Base-by-base conservation (phyloP, 2,329 filamentous ascomycete species). In the Claviceps africana region DNA sequence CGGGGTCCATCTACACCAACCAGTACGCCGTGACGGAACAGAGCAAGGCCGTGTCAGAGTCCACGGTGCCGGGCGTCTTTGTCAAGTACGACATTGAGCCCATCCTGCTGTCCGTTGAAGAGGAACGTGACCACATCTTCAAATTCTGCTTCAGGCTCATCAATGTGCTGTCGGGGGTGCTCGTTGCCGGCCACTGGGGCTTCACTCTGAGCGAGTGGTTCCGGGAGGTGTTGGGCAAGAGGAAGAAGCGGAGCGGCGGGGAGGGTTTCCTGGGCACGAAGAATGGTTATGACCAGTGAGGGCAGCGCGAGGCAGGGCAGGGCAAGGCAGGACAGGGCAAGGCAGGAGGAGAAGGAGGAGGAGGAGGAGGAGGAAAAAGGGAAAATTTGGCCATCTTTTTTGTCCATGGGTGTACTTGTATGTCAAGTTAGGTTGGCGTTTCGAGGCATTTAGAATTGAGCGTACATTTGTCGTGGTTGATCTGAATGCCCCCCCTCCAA, bases 51-150 rank as follows among this genome's bases (percentile, higher is more conserved):
- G 77, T 94, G 43, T 72, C 75, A 51, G 85, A 94, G 61, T 81
- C 75, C 59, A 56, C 73, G 54, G 79, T 96, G 1, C 93, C 93
- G 0, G 93, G 93, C 33, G 82, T 98, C 56, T 98, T 97, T 66
- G 87, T 98, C 78, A 98, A 97, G 72, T 98, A 95, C 71, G 91
- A 97, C 66, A 96, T 98, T 60, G 93, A 98, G 74, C 93, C 93
- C 1, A 90, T 98, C 61, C 72, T 93, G 66, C 74, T 98, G 51
- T 83, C 85, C 30, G 84, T 98, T 43, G 84, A 85, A 56, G 91
- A 97, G 71, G 81, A 82, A 62, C 81, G 89, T 63, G 83, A 84
- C 53, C 77, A 86, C 44, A 73, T 95, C 54, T 69, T 95, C 57
- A 74, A 78, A 25, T 80, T 98, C 60, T 55, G 90, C 45, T 77